phyloP scores from a whole-genome alignment of 306 rosid species.

The Mimosa pudica region DNA sequence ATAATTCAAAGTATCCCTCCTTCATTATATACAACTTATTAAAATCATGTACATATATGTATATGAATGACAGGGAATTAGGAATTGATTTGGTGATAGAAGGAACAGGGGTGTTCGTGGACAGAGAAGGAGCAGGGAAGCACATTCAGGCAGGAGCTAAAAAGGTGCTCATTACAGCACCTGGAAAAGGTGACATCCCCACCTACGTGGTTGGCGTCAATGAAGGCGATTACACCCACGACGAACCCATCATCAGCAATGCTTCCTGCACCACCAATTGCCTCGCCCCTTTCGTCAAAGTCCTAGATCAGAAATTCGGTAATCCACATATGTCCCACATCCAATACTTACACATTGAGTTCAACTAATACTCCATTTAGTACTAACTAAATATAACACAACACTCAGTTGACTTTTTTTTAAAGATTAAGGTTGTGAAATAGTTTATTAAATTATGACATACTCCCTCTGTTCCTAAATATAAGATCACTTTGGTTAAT shows the following conservation, averaged over 20 bases:
- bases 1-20: background rate
- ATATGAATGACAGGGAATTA: conserved; percentile 59
- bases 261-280: conserved; percentile 99
- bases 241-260: conserved; percentile 88
- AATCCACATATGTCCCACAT: conserved; percentile 16
- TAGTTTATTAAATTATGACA: no score
- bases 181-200: conserved; percentile 98
- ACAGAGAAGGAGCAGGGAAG: conserved; percentile 95
- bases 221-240: conserved; percentile 66
- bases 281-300: conserved; percentile 99
- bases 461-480: no score
- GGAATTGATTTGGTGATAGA: conserved; percentile 91
- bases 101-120: conserved; percentile 98
- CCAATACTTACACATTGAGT: no score
- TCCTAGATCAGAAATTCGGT: conserved; percentile 92
- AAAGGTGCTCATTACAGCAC: conserved; percentile 97
- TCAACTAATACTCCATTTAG: no score
- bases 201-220: conserved; percentile 97
- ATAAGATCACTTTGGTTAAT: no score
- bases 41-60: background rate
- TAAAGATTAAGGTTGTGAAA: no score
- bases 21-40: background rate
- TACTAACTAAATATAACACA: no score
- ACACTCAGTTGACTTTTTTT: no score
- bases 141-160: conserved; percentile 95